Conservation (phyloP, 805 yeast species). For the Candida corydali region DNA sequence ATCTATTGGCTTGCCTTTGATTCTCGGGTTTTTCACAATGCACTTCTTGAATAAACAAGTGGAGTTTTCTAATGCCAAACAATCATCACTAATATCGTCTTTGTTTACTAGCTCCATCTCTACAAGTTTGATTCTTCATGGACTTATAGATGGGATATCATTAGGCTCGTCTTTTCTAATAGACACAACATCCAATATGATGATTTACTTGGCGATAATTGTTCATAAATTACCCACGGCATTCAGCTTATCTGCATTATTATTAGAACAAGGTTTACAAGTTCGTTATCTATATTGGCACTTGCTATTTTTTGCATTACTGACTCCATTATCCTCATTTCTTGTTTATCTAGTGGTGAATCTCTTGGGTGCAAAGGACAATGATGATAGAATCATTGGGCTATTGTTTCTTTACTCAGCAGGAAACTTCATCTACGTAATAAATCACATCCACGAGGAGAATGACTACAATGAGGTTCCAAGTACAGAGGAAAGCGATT, state of each 20-base stretch:
- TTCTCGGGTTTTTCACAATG: conserved; percentile 54
- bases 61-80: not conserved
- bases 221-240: conserved; percentile 76
- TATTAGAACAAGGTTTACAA: conserved; percentile 37
- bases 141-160: conserved; percentile 70
- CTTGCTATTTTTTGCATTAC: conserved; percentile 47
- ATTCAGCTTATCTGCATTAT: conserved; percentile 58
- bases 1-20: conserved; percentile 43
- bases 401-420: conserved; percentile 59
- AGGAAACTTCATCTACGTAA: conserved; percentile 71
- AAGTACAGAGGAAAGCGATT: conserved; percentile 2
- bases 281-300: conserved; percentile 38
- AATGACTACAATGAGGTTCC: not conserved
- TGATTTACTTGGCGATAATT: conserved; percentile 55
- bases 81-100: conserved; percentile 3
- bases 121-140: conserved; percentile 61
- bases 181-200: conserved; percentile 28
- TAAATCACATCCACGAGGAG: conserved; percentile 52
- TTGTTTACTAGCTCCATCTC: conserved; percentile 43
- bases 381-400: conserved; percentile 41
- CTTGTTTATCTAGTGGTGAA: conserved; percentile 41
- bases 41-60: conserved; percentile 42
- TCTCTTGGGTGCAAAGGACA: not conserved
- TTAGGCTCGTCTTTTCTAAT: conserved; percentile 51
- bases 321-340: conserved; percentile 61